These are phyloP conservation scores for Rhodotorula sp. DNA, from an alignment of 1,284 basidiomycete species.

Conservation along the genomic window DNA sequence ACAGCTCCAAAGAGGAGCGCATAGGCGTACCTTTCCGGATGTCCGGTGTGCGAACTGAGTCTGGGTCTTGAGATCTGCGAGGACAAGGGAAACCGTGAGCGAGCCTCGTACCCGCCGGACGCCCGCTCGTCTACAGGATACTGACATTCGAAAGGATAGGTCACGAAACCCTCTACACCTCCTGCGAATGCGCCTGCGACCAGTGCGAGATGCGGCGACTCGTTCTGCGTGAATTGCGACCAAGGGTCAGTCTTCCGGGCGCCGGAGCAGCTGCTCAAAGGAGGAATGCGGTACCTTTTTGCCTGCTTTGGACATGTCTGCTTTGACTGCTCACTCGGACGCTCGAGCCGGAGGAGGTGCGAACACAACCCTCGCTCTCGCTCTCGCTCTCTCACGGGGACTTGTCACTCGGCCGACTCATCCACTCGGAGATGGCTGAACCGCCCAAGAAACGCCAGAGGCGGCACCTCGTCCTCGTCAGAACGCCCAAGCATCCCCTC, in stretches of 20 bases:
- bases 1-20: too few relatives aligned
- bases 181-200: constrained; percentile 92
- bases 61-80: constrained; percentile 37
- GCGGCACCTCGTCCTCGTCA: constrained; percentile 38
- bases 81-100: not conserved
- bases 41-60: constrained; percentile 34
- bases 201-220: constrained; percentile 50
- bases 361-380: not conserved
- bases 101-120: not conserved
- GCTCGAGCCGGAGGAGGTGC: too few relatives aligned
- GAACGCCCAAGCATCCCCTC: constrained; percentile 29
- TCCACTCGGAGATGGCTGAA: not conserved
- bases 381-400: not conserved
- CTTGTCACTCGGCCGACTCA: not conserved
- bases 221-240: constrained; percentile 24
- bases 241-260: not conserved
- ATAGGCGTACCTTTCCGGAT: constrained; percentile 12
- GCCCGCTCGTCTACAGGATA: not conserved
- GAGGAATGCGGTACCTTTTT: constrained; percentile 15
- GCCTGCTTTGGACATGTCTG: constrained; percentile 13
- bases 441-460: not conserved
- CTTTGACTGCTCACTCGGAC: too few relatives aligned
- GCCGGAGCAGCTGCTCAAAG: too few relatives aligned
- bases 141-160: constrained; percentile 77
- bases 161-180: constrained; percentile 72